Evolutionary conservation across 179 eudicot species (phyloP).

Genomic region (Heliamphora ciliata): DNA sequence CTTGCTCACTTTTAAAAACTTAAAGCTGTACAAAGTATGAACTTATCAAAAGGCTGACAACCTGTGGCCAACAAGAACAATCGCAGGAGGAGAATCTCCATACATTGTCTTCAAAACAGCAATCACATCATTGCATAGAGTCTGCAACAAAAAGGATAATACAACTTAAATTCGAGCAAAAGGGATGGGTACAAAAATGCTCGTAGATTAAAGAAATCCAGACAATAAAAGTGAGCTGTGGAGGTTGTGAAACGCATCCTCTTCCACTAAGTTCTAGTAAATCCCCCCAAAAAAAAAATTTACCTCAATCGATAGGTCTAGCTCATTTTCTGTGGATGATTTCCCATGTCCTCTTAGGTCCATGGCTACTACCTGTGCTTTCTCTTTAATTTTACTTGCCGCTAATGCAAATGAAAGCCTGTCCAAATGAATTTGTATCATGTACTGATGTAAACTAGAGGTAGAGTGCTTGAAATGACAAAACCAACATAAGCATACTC

Average conservation of each 20-base stretch:
- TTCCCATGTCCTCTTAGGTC: conserved; percentile 97
- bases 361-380: conserved; percentile 82
- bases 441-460: conserved; percentile 2
- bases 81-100: conserved; percentile 89
- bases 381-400: conserved; percentile 70
- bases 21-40: not conserved
- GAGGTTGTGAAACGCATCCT: not conserved
- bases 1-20: not conserved
- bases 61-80: conserved; percentile 97
- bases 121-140: conserved; percentile 64
- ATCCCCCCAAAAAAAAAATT: conserved; percentile 4
- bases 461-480: not conserved
- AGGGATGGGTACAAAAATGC: not conserved
- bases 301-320: conserved; percentile 85
- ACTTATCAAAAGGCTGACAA: conserved; percentile 21
- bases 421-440: conserved; percentile 32
- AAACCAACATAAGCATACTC: not conserved
- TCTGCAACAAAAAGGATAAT: conserved; percentile 40
- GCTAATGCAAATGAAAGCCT: conserved; percentile 95
- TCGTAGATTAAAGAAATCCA: not conserved
- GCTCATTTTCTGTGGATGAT: conserved; percentile 69
- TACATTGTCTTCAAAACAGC: conserved; percentile 80
- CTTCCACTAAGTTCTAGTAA: not conserved
- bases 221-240: not conserved
- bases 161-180: conserved; percentile 12